Evolutionary conservation across 1,284 basidiomycete genomes (phyloP), one percentile per base, ranked within the genome.

Genomic region (Boletellus dicymbophilus): DNA sequence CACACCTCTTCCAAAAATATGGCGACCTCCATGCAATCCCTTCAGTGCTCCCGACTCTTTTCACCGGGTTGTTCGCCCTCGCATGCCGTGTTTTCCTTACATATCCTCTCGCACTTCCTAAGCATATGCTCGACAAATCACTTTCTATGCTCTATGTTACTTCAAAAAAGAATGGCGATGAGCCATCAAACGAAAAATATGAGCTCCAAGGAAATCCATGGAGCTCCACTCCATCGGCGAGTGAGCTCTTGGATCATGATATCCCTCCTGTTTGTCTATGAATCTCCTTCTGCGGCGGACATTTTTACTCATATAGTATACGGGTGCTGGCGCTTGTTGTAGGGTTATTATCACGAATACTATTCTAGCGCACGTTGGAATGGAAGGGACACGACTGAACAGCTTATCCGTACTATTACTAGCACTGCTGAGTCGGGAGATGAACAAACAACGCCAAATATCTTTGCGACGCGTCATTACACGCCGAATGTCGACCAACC

Each of bases 381-480:
- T 49, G 53, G 54, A 50, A 55, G 50, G 30, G 52, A 23, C 28
- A 27, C 53, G 49, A 53, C 40, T 51, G 27, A 42, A 21, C n/a
- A n/a, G n/a, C n/a, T n/a, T n/a, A n/a, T n/a, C n/a, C n/a, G n/a
- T n/a, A n/a, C n/a, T n/a, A n/a, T n/a, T n/a, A n/a, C n/a, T n/a
- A n/a, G n/a, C n/a, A n/a, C n/a, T n/a, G n/a, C n/a, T n/a, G n/a
- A n/a, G n/a, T n/a, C n/a, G n/a, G 51, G 26, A 22, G 15, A 8
- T n/a, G 33, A 33, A 33, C 65, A 66, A 77, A 78, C 61, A 78
- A 63, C 54, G 57, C 61, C 72, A 69, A 70, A 70, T 2, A 58
- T 68, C 42, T 70, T 68, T 65, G 68, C 75, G 81, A 85, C 86
- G 86, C 86, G 86, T 88, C 83, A 85, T 71, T 82, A 71, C 67